phyloP scores from a whole-genome alignment of 352 stramenopile genomes.

The Globisporangium nagaii region DNA sequence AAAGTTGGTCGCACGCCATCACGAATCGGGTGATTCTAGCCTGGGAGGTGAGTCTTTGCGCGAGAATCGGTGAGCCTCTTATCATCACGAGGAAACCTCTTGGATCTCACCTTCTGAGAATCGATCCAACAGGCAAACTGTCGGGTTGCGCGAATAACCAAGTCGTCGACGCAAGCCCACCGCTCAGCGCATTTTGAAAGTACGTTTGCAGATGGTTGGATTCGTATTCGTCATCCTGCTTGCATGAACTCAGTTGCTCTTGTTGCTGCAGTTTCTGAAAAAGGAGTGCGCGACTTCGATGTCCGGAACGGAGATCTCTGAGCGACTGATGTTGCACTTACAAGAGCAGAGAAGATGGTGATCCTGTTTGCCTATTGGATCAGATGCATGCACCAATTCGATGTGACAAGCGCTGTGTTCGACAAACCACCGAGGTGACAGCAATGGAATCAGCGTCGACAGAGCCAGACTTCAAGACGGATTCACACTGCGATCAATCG shows the following conservation, averaged over 20 bases:
- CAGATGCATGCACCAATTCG: no score
- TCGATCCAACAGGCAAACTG: conserved; percentile 18
- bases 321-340: no score
- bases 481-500: no score
- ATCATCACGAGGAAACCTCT: neutral
- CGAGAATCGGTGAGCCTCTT: neutral
- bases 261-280: conserved; percentile 6
- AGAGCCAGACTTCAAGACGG: no score
- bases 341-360: no score
- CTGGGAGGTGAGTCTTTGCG: conserved; percentile 56
- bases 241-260: neutral
- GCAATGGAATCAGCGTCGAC: no score
- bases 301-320: neutral
- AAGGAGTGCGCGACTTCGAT: conserved; percentile 4
- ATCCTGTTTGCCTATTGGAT: no score
- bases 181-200: conserved; percentile 33
- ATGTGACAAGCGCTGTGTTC: no score
- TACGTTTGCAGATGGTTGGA: conserved; percentile 3
- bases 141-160: conserved; percentile 38
- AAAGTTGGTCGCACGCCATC: conserved; percentile 65
- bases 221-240: neutral
- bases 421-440: no score
- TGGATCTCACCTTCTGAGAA: neutral
- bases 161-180: conserved; percentile 42
- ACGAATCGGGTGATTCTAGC: conserved; percentile 53